Evolutionary conservation across 2,329 filamentous ascomycete genomes (phyloP).

Genomic region (Endocalyx cinctus): DNA sequence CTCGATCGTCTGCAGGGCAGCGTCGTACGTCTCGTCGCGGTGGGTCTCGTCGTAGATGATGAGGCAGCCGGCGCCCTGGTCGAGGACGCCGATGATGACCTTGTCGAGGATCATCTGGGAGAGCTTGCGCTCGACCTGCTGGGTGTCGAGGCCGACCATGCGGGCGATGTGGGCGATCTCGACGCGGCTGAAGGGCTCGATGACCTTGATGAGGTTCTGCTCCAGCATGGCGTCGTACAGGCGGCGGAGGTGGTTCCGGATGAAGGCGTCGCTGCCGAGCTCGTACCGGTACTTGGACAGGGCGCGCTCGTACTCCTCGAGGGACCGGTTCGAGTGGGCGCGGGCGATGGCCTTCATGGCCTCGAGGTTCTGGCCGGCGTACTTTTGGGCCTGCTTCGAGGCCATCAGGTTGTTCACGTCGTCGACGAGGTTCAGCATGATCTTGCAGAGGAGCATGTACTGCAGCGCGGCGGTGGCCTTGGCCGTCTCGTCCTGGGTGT

Average conservation of each 20-base stretch:
- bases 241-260: slow-evolving; percentile 91
- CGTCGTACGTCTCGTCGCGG: slow-evolving; percentile 89
- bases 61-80: slow-evolving; percentile 95
- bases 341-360: slow-evolving; percentile 98
- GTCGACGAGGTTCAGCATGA: slow-evolving; percentile 96
- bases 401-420: slow-evolving; percentile 94
- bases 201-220: slow-evolving; percentile 99
- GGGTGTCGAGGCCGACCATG: slow-evolving; percentile 93
- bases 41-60: slow-evolving; percentile 96
- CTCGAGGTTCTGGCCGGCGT: slow-evolving; percentile 91
- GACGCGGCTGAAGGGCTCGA: slow-evolving; percentile 95
- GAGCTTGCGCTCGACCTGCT: slow-evolving; percentile 96
- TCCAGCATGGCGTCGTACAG: slow-evolving; percentile 98
- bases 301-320: slow-evolving; percentile 95
- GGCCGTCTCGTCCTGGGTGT: slow-evolving; percentile 78
- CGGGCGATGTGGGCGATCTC: slow-evolving; percentile 96
- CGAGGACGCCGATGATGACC: slow-evolving; percentile 94
- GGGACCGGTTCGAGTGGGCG: slow-evolving; percentile 88
- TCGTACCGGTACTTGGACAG: slow-evolving; percentile 88
- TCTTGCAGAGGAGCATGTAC: slow-evolving; percentile 99
- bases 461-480: slow-evolving; percentile 97
- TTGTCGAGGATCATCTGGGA: slow-evolving; percentile 99
- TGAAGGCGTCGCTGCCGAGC: slow-evolving; percentile 90
- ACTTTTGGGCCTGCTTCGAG: slow-evolving; percentile 94
- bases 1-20: slow-evolving; percentile 89